phyloP scores from a whole-genome alignment of 2,329 filamentous ascomycete genomes.

The Fusarium compactum region DNA sequence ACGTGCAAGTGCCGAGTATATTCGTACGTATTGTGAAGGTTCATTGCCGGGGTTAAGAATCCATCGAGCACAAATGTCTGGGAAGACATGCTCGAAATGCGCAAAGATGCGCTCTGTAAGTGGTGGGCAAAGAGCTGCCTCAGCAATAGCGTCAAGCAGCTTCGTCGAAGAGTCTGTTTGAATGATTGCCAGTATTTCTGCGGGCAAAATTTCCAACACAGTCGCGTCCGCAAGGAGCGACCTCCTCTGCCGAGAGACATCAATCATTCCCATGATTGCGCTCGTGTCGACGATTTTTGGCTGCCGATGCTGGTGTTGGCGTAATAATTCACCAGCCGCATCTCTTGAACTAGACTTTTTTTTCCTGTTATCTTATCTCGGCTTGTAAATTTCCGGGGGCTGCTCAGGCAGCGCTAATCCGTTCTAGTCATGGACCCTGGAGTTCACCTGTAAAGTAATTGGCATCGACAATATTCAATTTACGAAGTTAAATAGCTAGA shows the following conservation, averaged over 20 bases:
- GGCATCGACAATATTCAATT: not conserved
- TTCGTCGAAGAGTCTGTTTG: conserved; percentile 70
- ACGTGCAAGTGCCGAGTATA: conserved; percentile 80
- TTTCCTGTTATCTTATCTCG: conserved; percentile 49
- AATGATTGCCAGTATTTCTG: conserved; percentile 76
- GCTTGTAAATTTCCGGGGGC: conserved; percentile 53
- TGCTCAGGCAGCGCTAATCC: conserved; percentile 17
- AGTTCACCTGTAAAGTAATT: conserved; percentile 8
- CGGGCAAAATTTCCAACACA: conserved; percentile 71
- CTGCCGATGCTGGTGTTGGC: conserved; percentile 46
- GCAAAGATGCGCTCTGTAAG: conserved; percentile 80
- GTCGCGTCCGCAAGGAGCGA: conserved; percentile 67
- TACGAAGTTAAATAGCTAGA: not conserved
- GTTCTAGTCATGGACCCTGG: conserved; percentile 18
- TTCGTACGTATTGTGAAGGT: conserved; percentile 52
- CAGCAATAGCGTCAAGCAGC: conserved; percentile 78
- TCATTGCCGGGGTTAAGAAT: conserved; percentile 61
- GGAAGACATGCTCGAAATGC: conserved; percentile 79
- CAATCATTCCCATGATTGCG: conserved; percentile 66
- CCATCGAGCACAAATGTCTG: conserved; percentile 88
- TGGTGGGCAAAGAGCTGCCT: conserved; percentile 75
- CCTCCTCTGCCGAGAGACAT: conserved; percentile 66
- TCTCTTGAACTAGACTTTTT: conserved; percentile 54
- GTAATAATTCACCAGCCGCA: conserved; percentile 43
- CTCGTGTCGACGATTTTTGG: conserved; percentile 47